Conservation (phyloP, 1,139 yeast genomes). For the Geotrichum candidum region DNA sequence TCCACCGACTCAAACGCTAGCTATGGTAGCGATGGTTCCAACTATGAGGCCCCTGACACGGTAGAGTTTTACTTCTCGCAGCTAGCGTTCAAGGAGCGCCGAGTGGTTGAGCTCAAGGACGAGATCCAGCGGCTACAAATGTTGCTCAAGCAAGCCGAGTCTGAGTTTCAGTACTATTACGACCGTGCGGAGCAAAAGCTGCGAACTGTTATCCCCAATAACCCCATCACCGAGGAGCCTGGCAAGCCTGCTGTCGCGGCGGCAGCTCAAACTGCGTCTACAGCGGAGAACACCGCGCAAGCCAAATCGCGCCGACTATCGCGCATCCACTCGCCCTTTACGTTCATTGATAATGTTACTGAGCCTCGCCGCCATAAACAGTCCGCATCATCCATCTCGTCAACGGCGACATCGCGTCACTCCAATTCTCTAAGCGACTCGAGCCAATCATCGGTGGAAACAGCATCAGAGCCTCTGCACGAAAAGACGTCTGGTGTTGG, state of each 20-base stretch:
- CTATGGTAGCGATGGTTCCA: not conserved
- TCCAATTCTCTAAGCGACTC: slow-evolving; percentile 17
- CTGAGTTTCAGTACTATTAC: slow-evolving; percentile 22
- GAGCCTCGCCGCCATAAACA: slow-evolving; percentile 1
- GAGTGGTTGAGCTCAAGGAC: slow-evolving; percentile 34
- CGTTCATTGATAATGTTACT: slow-evolving; percentile 6
- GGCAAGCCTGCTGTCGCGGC: not conserved
- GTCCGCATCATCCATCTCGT: slow-evolving; percentile 12
- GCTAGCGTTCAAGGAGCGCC: slow-evolving; percentile 35
- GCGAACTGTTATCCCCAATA: slow-evolving; percentile 7
- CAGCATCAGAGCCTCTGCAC: not conserved
- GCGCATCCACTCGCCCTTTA: slow-evolving; percentile 12
- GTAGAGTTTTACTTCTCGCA: slow-evolving; percentile 26
- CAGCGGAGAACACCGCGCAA: not conserved
- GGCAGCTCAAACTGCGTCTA: not conserved
- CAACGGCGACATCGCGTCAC: slow-evolving; percentile 13
- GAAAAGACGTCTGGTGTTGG: not conserved
- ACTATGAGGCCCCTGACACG: slow-evolving; percentile 1
- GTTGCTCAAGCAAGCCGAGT: slow-evolving; percentile 29
- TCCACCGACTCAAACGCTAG: slow-evolving; percentile 5
- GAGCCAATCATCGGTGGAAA: slow-evolving; percentile 12
- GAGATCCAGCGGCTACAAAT: slow-evolving; percentile 31
- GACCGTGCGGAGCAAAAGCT: slow-evolving; percentile 26
- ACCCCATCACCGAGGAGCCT: not conserved
- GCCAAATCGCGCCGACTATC: slow-evolving; percentile 1